Percentiles rank a stretch among this genome's conserved stretches.
phyloP scores from a whole-genome alignment of 371 early-diverging fungal genomes.

The Saksenaea oblongispora region DNA sequence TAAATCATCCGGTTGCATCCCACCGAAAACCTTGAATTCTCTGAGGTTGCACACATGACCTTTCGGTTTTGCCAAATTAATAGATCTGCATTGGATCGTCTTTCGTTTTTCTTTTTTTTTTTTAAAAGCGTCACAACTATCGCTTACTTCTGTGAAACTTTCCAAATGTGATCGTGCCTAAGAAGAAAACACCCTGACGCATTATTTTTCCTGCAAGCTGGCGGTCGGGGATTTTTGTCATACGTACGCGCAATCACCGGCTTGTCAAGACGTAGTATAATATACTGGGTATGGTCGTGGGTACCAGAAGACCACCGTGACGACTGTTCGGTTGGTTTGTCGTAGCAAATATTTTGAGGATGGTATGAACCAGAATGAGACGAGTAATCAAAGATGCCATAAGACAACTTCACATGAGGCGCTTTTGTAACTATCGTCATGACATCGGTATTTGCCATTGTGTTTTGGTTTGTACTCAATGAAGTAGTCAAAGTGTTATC shows the following conservation, averaged over 20 bases:
- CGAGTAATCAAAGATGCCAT: conserved; percentile 66
- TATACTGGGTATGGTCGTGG: conserved; percentile 83
- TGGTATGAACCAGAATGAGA: conserved; percentile 77
- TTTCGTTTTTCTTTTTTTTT: background rate
- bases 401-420: conserved; percentile 30
- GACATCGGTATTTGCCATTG: background rate
- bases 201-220: background rate
- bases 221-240: conserved; percentile 3
- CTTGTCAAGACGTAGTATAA: conserved; percentile 73
- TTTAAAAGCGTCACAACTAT: too few relatives aligned
- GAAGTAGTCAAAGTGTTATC: background rate
- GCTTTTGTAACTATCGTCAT: background rate
- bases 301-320: conserved; percentile 86
- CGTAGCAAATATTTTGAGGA: conserved; percentile 74
- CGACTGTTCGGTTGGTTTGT: conserved; percentile 76
- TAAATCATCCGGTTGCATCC: conserved; percentile 78
- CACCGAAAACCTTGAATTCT: conserved; percentile 94
- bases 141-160: conserved; percentile 89
- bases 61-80: conserved; percentile 10
- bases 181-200: background rate
- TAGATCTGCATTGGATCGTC: background rate
- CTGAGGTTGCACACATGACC: conserved; percentile 96
- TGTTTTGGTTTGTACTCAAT: background rate
- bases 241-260: conserved; percentile 73
- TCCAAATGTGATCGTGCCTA: conserved; percentile 91